A percentile compares a stretch with the other conserved stretches of the same genome.
Conservation (phyloP, 139 green algal genomes). For the Micractinium conductrix region DNA sequence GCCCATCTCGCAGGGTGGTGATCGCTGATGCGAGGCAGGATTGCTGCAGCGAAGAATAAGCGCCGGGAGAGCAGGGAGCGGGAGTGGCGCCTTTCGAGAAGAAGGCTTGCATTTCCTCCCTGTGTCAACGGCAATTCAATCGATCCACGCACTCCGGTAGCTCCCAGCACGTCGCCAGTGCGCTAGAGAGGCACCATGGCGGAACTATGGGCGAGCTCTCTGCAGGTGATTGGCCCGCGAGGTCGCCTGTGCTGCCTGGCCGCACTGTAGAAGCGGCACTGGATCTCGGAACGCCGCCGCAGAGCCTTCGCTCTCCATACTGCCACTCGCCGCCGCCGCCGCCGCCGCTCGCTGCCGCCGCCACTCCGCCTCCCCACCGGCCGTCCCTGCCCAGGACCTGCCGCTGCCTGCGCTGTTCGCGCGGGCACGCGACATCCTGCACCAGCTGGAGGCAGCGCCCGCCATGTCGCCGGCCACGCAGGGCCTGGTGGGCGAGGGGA, state of each 20-base stretch:
- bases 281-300: neutral
- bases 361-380: neutral
- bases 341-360: neutral
- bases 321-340: neutral
- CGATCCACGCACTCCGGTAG: neutral
- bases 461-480: neutral
- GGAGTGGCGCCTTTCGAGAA: too few species aligned
- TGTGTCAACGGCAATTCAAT: too few species aligned
- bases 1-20: too few species aligned
- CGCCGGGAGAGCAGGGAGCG: too few species aligned
- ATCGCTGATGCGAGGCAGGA: too few species aligned
- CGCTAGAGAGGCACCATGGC: too few species aligned
- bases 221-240: too few species aligned
- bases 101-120: neutral
- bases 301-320: neutral
- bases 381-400: neutral
- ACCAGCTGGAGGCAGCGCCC: constrained; percentile 4
- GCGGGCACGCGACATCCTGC: neutral
- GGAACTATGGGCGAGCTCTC: too few species aligned
- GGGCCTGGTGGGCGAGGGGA: neutral
- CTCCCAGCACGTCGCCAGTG: too few species aligned
- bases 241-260: too few species aligned
- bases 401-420: constrained; percentile 34
- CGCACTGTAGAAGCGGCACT: neutral
- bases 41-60: too few species aligned